phyloP scores from a whole-genome alignment of 2,329 filamentous ascomycete genomes.

The Mycocentrospora acerina region DNA sequence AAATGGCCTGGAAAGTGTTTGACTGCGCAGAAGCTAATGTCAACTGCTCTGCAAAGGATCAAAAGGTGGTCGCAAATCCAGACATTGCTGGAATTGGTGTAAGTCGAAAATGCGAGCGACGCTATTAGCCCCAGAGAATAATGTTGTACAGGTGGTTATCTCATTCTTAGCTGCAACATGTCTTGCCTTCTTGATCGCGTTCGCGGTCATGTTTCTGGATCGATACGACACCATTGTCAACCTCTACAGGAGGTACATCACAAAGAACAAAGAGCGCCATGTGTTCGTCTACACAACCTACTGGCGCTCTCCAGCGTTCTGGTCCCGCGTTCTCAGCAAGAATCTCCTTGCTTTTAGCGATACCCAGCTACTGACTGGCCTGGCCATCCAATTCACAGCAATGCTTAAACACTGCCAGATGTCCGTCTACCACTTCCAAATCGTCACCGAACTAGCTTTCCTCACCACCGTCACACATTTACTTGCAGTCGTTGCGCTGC shows the following conservation, averaged over 20 bases:
- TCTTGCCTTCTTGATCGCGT: slow-evolving; percentile 30
- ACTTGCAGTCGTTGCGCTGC: slow-evolving; percentile 26
- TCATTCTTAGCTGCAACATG: slow-evolving; percentile 32
- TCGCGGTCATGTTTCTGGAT: slow-evolving; percentile 32
- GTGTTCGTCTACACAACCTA: slow-evolving; percentile 16
- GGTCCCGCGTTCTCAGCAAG: slow-evolving; percentile 33
- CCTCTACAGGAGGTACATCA: slow-evolving; percentile 14
- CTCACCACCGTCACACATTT: slow-evolving; percentile 36
- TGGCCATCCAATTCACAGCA: slow-evolving; percentile 35
- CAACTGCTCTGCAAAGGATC: slow-evolving; percentile 12
- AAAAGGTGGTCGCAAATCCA: slow-evolving; percentile 24
- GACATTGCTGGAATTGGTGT: slow-evolving; percentile 35
- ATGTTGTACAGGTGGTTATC: slow-evolving; percentile 21
- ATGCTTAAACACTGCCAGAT: slow-evolving; percentile 33
- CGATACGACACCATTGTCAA: slow-evolving; percentile 23
- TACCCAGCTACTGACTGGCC: slow-evolving; percentile 33
- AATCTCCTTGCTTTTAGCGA: slow-evolving; percentile 35
- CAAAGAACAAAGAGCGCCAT: slow-evolving; percentile 13
- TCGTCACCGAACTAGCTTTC: slow-evolving; percentile 33
- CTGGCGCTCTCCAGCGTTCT: slow-evolving; percentile 32
- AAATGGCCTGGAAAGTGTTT: slow-evolving; percentile 19
- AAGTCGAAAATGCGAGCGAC: slow-evolving; percentile 2
- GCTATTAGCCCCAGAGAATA: no score
- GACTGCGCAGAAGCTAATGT: slow-evolving; percentile 17
- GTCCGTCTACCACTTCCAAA: slow-evolving; percentile 34